Evolutionary conservation across 805 yeast genomes (phyloP).

Genomic region (Candida sakaeoensis): DNA sequence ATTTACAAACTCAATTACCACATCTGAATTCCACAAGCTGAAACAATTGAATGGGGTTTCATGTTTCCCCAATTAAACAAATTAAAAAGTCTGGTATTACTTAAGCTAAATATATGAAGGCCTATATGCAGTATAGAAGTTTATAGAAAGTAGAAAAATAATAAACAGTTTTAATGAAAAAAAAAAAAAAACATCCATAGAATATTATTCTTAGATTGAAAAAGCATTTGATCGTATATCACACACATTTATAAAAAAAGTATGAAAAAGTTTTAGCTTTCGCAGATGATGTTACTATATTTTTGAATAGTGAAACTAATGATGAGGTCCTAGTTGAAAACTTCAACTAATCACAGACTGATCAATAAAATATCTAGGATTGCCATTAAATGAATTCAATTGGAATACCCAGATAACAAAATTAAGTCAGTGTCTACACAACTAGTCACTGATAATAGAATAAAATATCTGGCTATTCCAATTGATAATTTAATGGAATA

Average conservation of each 20-base stretch:
- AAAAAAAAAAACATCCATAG: too few relatives aligned
- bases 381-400: neutral
- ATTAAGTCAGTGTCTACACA: neutral
- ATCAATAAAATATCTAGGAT: neutral
- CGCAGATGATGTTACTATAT: constrained; percentile 1
- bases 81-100: neutral
- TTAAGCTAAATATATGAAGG: neutral
- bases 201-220: too few relatives aligned
- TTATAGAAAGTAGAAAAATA: neutral
- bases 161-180: neutral
- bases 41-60: too few relatives aligned
- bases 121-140: neutral
- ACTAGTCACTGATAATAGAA: too few relatives aligned
- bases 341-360: neutral
- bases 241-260: too few relatives aligned
- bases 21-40: neutral
- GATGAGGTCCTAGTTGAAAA: neutral
- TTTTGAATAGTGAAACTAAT: neutral
- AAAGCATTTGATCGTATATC: too few relatives aligned
- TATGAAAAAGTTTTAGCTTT: too few relatives aligned
- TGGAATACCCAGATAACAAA: neutral
- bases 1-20: neutral
- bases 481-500: neutral
- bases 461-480: neutral
- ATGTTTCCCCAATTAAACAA: too few relatives aligned